Base-by-base conservation (phyloP, 176 grass and related monocot species). In the Olyra latifolia region DNA sequence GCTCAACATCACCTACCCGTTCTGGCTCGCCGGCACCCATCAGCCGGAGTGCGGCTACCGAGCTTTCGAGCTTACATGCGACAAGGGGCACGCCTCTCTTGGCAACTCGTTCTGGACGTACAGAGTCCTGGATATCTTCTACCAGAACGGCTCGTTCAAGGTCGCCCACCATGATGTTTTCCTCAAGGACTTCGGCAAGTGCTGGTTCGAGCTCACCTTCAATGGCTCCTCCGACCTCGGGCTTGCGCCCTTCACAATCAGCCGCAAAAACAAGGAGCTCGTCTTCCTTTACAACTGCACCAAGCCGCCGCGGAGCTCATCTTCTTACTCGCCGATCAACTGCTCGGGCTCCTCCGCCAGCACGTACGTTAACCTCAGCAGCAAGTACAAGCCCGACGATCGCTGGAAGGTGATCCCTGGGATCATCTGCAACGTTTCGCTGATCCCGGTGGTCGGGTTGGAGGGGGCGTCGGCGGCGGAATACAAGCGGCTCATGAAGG, bases 271-370 rank as follows among this genome's bases (percentile, higher is more conserved):
- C 54, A 79, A 10, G 27, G 54, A 83, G 52, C 84, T 95, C 1
- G 40, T 89, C 43, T 91, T 89, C 63, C 50, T 91, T 22, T 80
- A 47, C 71, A 9, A 78, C 32, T 89, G 92, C 83, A 16, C 5
- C 4, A 10, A 6, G n/a, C 19, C 15, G 0, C 2, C 0, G 8
- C 27, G 10, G 11, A 47, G 12, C 13, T 35, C 32, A 3, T 35
- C 32, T 35, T 13, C 3, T 14, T 47, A 47, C 45, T 47, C 45
- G 45, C 45, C 45, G 45, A 3, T 47, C 45, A 47, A 47, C 45
- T 47, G 45, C 45, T 47, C 45, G 45, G 11, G 13, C 45, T 15
- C 48, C 0, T 10, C 1, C 7, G 10, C 0, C 43, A 57, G 42
- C 32, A 25, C 66, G 0, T 89, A 27, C 4, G 78, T 69, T 3